phyloP scores from a whole-genome alignment of 2,329 filamentous ascomycete species.

The Cytospora mali region DNA sequence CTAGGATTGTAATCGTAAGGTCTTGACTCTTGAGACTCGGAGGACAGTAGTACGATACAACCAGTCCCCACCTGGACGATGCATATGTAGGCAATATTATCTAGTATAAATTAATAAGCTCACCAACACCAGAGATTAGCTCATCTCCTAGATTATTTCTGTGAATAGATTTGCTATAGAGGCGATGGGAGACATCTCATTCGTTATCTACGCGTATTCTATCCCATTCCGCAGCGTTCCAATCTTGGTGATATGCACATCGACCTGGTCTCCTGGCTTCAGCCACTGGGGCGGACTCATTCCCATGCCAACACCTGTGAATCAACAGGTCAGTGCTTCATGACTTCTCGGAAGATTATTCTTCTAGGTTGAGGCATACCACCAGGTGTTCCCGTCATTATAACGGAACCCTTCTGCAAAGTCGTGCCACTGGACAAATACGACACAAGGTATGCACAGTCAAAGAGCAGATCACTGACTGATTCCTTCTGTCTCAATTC shows the following conservation, averaged over 20 bases:
- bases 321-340: background rate
- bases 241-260: constrained; percentile 43
- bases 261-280: constrained; percentile 43
- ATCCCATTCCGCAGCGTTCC: constrained; percentile 46
- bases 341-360: background rate
- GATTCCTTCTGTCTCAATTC: constrained; percentile 48
- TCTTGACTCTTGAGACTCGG: too few species aligned
- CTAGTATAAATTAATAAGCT: too few species aligned
- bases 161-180: too few species aligned
- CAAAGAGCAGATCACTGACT: constrained; percentile 49
- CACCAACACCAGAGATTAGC: too few species aligned
- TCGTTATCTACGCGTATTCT: constrained; percentile 23
- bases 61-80: too few species aligned
- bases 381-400: constrained; percentile 50
- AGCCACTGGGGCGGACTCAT: constrained; percentile 44
- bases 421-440: constrained; percentile 47
- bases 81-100: too few species aligned
- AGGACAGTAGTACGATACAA: too few species aligned
- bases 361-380: constrained; percentile 35
- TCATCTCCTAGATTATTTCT: too few species aligned
- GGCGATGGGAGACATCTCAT: too few species aligned
- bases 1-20: too few species aligned
- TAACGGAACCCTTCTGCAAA: constrained; percentile 45
- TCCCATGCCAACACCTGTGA: constrained; percentile 45
- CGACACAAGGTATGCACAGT: constrained; percentile 40